Conservation (phyloP, 306 rosid species). For the Acacia melanoxylon region DNA sequence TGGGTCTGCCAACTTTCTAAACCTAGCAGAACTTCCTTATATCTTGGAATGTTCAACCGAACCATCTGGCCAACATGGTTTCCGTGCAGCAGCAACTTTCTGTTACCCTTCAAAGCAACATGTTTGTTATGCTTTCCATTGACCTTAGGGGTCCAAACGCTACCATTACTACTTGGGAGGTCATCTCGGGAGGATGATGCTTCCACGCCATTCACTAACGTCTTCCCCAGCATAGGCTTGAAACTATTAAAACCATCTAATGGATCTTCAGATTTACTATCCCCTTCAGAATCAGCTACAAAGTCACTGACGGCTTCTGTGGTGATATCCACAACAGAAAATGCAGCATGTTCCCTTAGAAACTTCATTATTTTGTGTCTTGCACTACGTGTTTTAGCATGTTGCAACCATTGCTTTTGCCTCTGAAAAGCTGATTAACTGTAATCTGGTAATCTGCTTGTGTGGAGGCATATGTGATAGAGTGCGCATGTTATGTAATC, state of each 20-base stretch:
- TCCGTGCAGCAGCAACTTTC: slow-evolving; percentile 63
- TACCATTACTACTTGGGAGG: slow-evolving; percentile 53
- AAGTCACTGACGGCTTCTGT: slow-evolving; percentile 77
- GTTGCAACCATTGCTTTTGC: slow-evolving; percentile 97
- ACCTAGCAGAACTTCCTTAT: slow-evolving; percentile 87
- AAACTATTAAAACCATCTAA: slow-evolving; percentile 48
- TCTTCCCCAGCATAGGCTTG: slow-evolving; percentile 57
- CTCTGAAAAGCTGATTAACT: slow-evolving; percentile 96
- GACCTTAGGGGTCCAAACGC: slow-evolving; percentile 70
- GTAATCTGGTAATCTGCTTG: slow-evolving; percentile 88
- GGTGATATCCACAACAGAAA: slow-evolving; percentile 87
- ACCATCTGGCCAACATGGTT: slow-evolving; percentile 62
- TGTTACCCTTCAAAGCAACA: slow-evolving; percentile 59
- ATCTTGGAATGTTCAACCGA: slow-evolving; percentile 68
- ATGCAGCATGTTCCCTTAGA: slow-evolving; percentile 94
- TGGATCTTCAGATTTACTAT: slow-evolving; percentile 67
- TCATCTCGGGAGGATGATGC: slow-evolving; percentile 49
- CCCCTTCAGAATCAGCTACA: slow-evolving; percentile 69
- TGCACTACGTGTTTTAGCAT: slow-evolving; percentile 98
- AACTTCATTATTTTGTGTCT: slow-evolving; percentile 99
- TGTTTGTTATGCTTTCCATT: slow-evolving; percentile 85
- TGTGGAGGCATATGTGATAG: slow-evolving; percentile 96
- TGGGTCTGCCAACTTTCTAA: slow-evolving; percentile 85
- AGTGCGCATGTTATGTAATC: slow-evolving; percentile 97
- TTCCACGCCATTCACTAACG: slow-evolving; percentile 50